Percentiles rank a stretch among this genome's conserved stretches.
Evolutionary conservation across 1,139 yeast species (phyloP).

Genomic region (Suhomyces maxii): DNA sequence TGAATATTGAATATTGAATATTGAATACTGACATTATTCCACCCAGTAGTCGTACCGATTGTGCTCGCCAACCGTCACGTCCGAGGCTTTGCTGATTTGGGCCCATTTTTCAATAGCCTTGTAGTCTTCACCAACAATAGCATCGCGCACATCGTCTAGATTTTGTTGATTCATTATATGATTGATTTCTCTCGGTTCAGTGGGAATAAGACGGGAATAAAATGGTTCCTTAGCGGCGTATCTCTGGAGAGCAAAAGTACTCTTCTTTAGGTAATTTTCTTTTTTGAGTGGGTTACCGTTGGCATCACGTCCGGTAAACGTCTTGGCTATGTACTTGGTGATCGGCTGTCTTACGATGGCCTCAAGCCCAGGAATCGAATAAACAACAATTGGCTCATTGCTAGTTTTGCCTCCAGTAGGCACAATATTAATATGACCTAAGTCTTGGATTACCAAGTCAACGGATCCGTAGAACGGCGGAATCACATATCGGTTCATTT

Average conservation of each 20-base stretch:
- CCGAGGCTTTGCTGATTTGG: too few species aligned
- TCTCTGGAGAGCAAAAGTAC: conserved; percentile 28
- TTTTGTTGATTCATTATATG: conserved; percentile 2
- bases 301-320: conserved; percentile 39
- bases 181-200: conserved; percentile 10
- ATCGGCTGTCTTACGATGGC: conserved; percentile 40
- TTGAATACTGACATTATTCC: too few species aligned
- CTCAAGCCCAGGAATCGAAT: conserved; percentile 33
- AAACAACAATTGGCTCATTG: conserved; percentile 33
- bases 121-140: background rate
- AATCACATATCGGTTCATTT: conserved; percentile 46
- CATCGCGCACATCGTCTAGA: background rate
- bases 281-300: conserved; percentile 37
- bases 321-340: conserved; percentile 31
- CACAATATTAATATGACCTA: conserved; percentile 65
- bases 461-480: conserved; percentile 72
- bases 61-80: background rate
- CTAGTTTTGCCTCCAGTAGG: conserved; percentile 54
- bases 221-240: conserved; percentile 27
- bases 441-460: conserved; percentile 66
- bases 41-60: conserved; percentile 2
- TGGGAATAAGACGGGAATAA: conserved; percentile 24
- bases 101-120: background rate
- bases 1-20: too few species aligned
- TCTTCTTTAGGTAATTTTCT: conserved; percentile 28